These are phyloP conservation scores for Dysphania ambrosioides DNA, from an alignment of 148 eudicot genomes.

Conservation along the genomic window DNA sequence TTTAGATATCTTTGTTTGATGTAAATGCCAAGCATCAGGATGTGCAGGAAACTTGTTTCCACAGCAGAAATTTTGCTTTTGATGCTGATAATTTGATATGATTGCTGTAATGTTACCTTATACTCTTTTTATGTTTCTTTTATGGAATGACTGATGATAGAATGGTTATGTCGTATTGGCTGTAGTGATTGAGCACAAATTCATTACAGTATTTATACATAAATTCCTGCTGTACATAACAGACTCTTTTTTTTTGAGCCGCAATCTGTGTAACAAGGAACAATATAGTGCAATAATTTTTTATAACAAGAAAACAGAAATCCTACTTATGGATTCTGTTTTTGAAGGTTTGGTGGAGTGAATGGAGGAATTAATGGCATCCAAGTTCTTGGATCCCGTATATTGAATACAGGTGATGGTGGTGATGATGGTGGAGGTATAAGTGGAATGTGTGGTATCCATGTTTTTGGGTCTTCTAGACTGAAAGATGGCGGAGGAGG, in stretches of 20 bases:
- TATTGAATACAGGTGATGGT: slow-evolving; percentile 32
- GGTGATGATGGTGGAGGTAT: slow-evolving; percentile 25
- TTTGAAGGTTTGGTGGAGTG: slow-evolving; percentile 23
- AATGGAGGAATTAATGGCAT: slow-evolving; percentile 32
- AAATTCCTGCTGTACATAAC: slow-evolving; percentile 24
- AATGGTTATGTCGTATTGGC: slow-evolving; percentile 3
- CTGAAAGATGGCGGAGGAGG: slow-evolving; percentile 29
- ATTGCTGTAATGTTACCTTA: neutral
- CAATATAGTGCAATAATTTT: slow-evolving; percentile 12
- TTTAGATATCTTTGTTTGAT: neutral
- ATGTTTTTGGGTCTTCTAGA: slow-evolving; percentile 32
- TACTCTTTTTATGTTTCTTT: neutral
- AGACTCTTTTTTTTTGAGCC: slow-evolving; percentile 6
- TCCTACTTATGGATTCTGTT: slow-evolving; percentile 20
- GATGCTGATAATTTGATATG: neutral
- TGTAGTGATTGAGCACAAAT: slow-evolving; percentile 16
- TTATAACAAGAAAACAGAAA: neutral
- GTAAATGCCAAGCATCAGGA: neutral
- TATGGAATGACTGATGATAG: neutral
- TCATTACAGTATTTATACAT: slow-evolving; percentile 17
- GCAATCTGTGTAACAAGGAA: slow-evolving; percentile 20
- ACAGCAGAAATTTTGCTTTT: neutral
- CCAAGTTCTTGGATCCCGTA: slow-evolving; percentile 43
- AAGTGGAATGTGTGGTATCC: slow-evolving; percentile 31
- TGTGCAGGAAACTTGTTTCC: neutral